Evolutionary conservation across 208 protist species (phyloP).

Genomic region (Tritrichomonas musculus): DNA sequence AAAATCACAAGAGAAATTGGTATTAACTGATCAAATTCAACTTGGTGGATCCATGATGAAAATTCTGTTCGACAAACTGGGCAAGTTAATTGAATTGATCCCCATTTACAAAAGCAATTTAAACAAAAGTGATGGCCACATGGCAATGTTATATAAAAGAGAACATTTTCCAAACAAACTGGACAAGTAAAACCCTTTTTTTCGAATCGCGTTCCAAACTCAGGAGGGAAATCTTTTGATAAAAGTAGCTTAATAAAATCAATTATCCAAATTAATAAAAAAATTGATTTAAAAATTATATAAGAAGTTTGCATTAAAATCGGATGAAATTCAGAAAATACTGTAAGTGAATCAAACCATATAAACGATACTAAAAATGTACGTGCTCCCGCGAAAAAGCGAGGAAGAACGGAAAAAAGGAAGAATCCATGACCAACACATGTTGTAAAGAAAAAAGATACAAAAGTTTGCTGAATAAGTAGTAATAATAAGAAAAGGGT

Average conservation of each 20-base stretch:
- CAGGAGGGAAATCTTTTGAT: conserved; percentile 3
- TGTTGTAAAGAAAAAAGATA: conserved; percentile 1
- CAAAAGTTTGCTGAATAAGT: conserved; percentile 9
- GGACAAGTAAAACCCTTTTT: background rate
- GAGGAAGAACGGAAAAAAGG: background rate
- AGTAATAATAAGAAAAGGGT: background rate
- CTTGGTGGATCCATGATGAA: conserved; percentile 8
- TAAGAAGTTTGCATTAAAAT: background rate
- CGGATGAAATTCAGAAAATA: background rate
- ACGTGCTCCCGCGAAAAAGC: background rate
- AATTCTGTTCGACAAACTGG: background rate
- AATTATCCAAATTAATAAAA: background rate
- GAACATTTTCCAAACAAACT: conserved; percentile 7
- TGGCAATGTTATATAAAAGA: background rate
- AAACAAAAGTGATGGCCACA: background rate
- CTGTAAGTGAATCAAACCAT: background rate
- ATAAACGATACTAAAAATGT: background rate
- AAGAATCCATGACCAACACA: background rate
- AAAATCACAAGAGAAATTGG: background rate
- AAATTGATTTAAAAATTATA: background rate
- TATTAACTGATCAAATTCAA: background rate
- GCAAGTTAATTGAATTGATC: background rate
- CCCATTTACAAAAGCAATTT: background rate
- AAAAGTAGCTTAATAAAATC: background rate
- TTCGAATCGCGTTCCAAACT: background rate